Conservation (phyloP, 441 rosid species). For the California macrophylla region DNA sequence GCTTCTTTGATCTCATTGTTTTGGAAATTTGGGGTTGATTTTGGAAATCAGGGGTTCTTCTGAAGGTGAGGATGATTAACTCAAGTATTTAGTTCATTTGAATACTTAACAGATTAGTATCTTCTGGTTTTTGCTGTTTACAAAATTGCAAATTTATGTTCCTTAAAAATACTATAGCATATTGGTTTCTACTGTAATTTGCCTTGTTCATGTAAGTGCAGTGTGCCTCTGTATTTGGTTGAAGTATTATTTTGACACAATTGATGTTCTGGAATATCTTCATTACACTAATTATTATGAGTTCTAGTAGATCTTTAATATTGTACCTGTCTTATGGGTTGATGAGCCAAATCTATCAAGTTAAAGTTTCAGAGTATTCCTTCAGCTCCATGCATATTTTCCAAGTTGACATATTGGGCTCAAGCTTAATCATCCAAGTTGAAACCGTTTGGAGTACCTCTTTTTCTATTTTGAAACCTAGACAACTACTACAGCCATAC, state of each 20-base stretch:
- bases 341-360: not conserved
- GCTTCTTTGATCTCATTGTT: not conserved
- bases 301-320: not conserved
- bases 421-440: not conserved
- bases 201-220: not conserved
- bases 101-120: not conserved
- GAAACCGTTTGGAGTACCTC: not conserved
- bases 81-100: not conserved
- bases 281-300: not conserved
- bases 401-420: not conserved
- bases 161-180: not conserved
- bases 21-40: not conserved
- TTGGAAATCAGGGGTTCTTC: not conserved
- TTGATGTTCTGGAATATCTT: not conserved
- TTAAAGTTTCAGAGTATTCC: not conserved
- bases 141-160: not conserved
- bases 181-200: not conserved
- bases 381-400: not conserved
- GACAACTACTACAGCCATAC: not conserved
- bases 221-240: not conserved
- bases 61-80: not conserved
- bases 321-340: not conserved
- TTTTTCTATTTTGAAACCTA: not conserved
- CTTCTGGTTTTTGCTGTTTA: not conserved
- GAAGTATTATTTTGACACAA: not conserved